These are phyloP conservation scores for Coleophoma cylindrospora DNA, from an alignment of 2,329 filamentous ascomycete genomes.

Conservation along the genomic window DNA sequence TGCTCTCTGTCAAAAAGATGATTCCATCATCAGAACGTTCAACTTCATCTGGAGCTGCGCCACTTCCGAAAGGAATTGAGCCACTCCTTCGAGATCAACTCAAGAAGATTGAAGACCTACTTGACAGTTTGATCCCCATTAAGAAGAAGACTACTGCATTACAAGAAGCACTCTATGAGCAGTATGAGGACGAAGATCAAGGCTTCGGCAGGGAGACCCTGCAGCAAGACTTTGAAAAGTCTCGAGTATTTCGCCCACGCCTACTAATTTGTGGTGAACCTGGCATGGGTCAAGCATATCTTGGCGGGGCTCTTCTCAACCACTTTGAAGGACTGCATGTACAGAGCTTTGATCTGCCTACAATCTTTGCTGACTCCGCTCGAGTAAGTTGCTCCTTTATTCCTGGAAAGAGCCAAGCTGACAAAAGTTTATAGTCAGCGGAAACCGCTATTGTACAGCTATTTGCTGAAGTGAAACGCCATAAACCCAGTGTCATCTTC, in stretches of 20 bases:
- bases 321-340: constrained; percentile 93
- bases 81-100: constrained; percentile 75
- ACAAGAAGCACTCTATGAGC: constrained; percentile 89
- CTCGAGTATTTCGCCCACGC: constrained; percentile 82
- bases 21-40: constrained; percentile 92
- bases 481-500: constrained; percentile 94
- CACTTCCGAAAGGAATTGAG: constrained; percentile 74
- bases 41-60: constrained; percentile 75
- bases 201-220: constrained; percentile 81
- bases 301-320: constrained; percentile 80
- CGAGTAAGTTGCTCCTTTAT: constrained; percentile 45
- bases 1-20: constrained; percentile 94
- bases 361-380: constrained; percentile 75
- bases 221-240: constrained; percentile 75
- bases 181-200: constrained; percentile 73
- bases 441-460: constrained; percentile 88
- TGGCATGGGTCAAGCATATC: constrained; percentile 92
- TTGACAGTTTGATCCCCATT: constrained; percentile 76
- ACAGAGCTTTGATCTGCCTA: constrained; percentile 88
- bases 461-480: constrained; percentile 87
- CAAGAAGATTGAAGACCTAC: constrained; percentile 57
- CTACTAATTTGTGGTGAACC: constrained; percentile 75
- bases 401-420: too few relatives aligned
- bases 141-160: constrained; percentile 84
- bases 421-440: constrained; percentile 10